Evolutionary conservation across 768 basidiomycete species (phyloP).

Genomic region (Lyophyllum shimeji): DNA sequence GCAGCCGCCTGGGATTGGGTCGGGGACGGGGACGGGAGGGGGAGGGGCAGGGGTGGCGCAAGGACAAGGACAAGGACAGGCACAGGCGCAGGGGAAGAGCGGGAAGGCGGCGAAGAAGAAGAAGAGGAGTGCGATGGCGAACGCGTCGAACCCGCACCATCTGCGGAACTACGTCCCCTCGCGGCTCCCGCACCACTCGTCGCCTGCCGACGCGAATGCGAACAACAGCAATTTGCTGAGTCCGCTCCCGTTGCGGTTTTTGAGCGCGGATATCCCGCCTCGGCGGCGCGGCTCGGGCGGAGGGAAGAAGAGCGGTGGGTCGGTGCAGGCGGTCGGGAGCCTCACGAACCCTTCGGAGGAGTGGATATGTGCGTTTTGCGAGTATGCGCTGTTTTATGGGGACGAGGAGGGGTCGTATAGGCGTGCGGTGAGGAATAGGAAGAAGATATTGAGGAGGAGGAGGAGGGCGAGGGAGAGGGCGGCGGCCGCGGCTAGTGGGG

Average conservation of each 20-base stretch:
- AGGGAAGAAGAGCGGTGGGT: slow-evolving; percentile 11
- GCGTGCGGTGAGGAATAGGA: slow-evolving; percentile 66
- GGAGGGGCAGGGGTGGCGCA: too few relatives aligned
- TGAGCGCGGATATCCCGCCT: slow-evolving; percentile 66
- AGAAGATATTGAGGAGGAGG: slow-evolving; percentile 73
- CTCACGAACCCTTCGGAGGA: slow-evolving; percentile 72
- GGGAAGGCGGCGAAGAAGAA: slow-evolving; percentile 72
- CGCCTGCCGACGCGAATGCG: slow-evolving; percentile 33
- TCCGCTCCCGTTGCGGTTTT: slow-evolving; percentile 63
- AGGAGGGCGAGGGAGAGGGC: slow-evolving; percentile 73
- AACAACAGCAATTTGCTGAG: slow-evolving; percentile 60
- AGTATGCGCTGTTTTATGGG: slow-evolving; percentile 91
- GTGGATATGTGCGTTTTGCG: slow-evolving; percentile 94
- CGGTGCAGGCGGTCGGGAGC: slow-evolving; percentile 9
- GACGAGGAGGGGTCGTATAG: slow-evolving; percentile 60
- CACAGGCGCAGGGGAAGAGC: slow-evolving; percentile 3
- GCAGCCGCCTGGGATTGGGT: neutral
- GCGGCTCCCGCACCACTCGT: slow-evolving; percentile 55
- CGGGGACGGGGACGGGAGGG: too few relatives aligned
- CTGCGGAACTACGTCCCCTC: slow-evolving; percentile 92
- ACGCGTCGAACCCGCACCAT: slow-evolving; percentile 95
- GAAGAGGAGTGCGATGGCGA: slow-evolving; percentile 88
- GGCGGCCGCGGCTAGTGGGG: slow-evolving; percentile 37
- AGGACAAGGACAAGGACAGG: too few relatives aligned
- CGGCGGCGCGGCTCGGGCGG: too few relatives aligned